Conservation (phyloP, 1,284 basidiomycete genomes). For the Fomitiporia mediterranea region DNA sequence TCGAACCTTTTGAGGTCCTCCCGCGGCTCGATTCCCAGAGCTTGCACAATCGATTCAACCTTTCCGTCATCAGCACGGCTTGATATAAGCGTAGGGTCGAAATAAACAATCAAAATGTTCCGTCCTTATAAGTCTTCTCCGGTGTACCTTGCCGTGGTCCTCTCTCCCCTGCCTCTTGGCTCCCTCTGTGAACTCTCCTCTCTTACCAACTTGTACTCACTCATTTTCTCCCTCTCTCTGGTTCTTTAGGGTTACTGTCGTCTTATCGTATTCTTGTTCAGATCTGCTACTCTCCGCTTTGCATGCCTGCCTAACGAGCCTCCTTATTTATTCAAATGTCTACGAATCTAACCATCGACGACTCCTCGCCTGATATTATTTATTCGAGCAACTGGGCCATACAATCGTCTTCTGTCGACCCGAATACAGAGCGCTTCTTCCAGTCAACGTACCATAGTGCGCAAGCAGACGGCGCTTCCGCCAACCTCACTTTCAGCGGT, state of each 20-base stretch:
- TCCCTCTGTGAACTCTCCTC: too few relatives aligned
- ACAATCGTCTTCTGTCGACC: slow-evolving; percentile 22
- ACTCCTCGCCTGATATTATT: slow-evolving; percentile 25
- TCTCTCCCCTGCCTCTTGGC: neutral
- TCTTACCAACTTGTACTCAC: neutral
- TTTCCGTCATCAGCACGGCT: neutral
- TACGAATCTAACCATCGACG: slow-evolving; percentile 32
- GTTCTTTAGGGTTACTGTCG: neutral
- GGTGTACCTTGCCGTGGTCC: neutral
- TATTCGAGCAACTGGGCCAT: slow-evolving; percentile 27
- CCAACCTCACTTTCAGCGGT: slow-evolving; percentile 25
- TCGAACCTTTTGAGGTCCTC: neutral
- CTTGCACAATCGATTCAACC: neutral
- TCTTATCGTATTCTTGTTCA: slow-evolving; percentile 2
- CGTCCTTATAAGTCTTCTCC: neutral
- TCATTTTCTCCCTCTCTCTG: slow-evolving; percentile 9
- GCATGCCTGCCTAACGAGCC: slow-evolving; percentile 9
- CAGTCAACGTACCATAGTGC: slow-evolving; percentile 29
- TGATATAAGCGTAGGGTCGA: neutral
- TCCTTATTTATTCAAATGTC: slow-evolving; percentile 16
- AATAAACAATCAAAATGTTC: neutral
- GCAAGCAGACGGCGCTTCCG: slow-evolving; percentile 24
- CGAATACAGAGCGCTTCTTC: slow-evolving; percentile 27
- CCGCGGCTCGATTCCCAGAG: neutral
- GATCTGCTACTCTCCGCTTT: slow-evolving; percentile 8